These are phyloP conservation scores for Trichoderma afroharzianum DNA, from an alignment of 2,329 filamentous ascomycete genomes.

Conservation along the genomic window DNA sequence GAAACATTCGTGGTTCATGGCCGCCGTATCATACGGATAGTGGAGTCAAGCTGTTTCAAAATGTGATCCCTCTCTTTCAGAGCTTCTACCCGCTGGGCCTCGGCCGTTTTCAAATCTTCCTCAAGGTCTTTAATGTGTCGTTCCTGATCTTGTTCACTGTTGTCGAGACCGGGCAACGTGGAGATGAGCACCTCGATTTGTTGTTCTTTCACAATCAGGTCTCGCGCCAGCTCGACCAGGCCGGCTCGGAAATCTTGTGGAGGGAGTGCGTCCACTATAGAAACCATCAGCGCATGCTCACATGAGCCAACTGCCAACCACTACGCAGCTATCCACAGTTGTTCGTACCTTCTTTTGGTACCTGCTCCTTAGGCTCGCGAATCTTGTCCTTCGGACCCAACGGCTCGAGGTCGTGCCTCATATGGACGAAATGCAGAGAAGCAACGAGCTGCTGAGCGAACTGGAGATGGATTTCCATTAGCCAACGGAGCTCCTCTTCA, in stretches of 20 bases:
- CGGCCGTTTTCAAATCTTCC: constrained; percentile 60
- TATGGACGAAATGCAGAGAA: constrained; percentile 62
- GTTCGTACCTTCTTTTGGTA: constrained; percentile 47
- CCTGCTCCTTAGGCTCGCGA: constrained; percentile 52
- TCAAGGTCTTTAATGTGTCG: constrained; percentile 62
- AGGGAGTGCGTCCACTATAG: constrained; percentile 56
- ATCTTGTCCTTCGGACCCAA: constrained; percentile 57
- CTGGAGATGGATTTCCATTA: constrained; percentile 36
- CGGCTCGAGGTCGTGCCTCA: constrained; percentile 63
- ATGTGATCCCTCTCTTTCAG: constrained; percentile 62
- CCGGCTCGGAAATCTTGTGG: constrained; percentile 63
- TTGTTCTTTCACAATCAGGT: constrained; percentile 75
- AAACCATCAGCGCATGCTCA: background rate
- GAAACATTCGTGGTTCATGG: constrained; percentile 39
- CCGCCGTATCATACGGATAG: constrained; percentile 58
- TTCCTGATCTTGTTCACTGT: constrained; percentile 74
- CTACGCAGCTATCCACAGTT: background rate
- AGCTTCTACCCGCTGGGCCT: constrained; percentile 59
- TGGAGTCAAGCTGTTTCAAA: constrained; percentile 55
- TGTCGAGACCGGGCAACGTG: constrained; percentile 71
- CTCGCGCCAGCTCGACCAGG: constrained; percentile 69
- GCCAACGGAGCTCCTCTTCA: background rate
- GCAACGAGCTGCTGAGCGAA: constrained; percentile 67
- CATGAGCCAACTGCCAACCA: background rate
- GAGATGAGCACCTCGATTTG: constrained; percentile 77